Base-by-base conservation (phyloP, 1,139 yeast species). In the Nadsonia starkeyi-henricii region DNA sequence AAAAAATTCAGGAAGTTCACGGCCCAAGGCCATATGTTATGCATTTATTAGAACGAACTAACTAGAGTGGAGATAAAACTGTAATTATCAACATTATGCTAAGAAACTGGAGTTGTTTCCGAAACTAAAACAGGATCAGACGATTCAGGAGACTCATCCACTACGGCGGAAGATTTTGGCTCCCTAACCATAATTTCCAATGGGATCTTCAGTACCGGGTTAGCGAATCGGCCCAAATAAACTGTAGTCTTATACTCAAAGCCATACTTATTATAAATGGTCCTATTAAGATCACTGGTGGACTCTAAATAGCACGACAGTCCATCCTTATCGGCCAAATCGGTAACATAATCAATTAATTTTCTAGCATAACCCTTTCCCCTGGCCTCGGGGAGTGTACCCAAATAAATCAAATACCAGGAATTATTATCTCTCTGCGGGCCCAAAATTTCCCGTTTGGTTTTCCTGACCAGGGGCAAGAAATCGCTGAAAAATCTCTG, bases 341-440 rank as follows among this genome's bases (percentile, higher is more conserved):
- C n/a, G n/a, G 77, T 77, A 73, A 77, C 74, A 56, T 68, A 72
- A n/a, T 77, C 75, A 54, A 79, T 73, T 58, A 78, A 67, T 47
- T 69, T 69, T 45, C 85, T 62, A n/a, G 73, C 78, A 59, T 79
- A 78, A 8, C 85, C 85, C 60, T 79, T 79, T 39, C 85, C 85
- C 57, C 82, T 69, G 9, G 83, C 82, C 20, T 63, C 58, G n/a
- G 71, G 72, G 12, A 74, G 66, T 7, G 81, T 74, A 2, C 84
- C 85, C 45, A 79, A 63, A 57, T 79, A 79, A 39, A 79, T 82
- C 57, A 79, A 69, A 18, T 82, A 78, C 66, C 71, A 79, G 7
- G 70, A 60, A 43, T 71, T 68, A 49, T 70, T 71, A 45, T 64
- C 66, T 51, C 62, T 44, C 57, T 69, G 52, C n/a, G n/a, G 44